Base-by-base conservation (phyloP, 1,284 basidiomycete species). In the Apiotrichum veenhuisii region DNA sequence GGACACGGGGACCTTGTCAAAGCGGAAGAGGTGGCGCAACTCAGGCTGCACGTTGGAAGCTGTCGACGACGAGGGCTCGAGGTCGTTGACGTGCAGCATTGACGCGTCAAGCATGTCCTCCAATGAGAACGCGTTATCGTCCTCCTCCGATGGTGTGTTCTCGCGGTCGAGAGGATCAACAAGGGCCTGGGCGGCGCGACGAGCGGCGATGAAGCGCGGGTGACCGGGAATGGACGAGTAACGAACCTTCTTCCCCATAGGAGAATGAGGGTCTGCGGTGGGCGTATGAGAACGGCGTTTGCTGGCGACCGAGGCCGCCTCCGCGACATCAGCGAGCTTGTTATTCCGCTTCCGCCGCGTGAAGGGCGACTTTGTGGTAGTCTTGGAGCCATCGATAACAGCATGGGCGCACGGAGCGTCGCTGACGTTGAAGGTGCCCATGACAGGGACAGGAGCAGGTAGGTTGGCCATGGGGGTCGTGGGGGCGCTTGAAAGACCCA, bases 181-280 rank as follows among this genome's bases (percentile, higher is more conserved):
- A 15, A 62, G 40, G n/a, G 63, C 40, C 55, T 64, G 56, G 3
- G 64, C 62, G 2, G 67, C 67, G 18, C 66, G 63, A 12, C 64
- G 58, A 15, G 73, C 73, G 11, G 68, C 68, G 36, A 72, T 57
- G 58, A 61, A 75, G 15, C 72, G 62, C 14, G 74, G 74, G 58
- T 75, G 74, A 23, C 74, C 74, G 10, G 74, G 74, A 44, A 75
- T 75, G 23, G 71, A 73, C 36, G 74, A 73, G 62, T 74, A 75
- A 47, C 71, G 57, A 3, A 62, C 58, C 52, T 67, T 65, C 57
- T 73, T 74, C 41, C 52, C 51, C 36, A 51, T 27, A 5, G 68
- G 66, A 25, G 67, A 69, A 52, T 69, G 70, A 3, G 66, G 61
- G 47, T 69, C 68, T 11, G 36, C 38, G n/a, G 48, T 51, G 37